Base-by-base conservation (phyloP, 495 filamentous ascomycete genomes). In the Aspergillus carlsbadensis region DNA sequence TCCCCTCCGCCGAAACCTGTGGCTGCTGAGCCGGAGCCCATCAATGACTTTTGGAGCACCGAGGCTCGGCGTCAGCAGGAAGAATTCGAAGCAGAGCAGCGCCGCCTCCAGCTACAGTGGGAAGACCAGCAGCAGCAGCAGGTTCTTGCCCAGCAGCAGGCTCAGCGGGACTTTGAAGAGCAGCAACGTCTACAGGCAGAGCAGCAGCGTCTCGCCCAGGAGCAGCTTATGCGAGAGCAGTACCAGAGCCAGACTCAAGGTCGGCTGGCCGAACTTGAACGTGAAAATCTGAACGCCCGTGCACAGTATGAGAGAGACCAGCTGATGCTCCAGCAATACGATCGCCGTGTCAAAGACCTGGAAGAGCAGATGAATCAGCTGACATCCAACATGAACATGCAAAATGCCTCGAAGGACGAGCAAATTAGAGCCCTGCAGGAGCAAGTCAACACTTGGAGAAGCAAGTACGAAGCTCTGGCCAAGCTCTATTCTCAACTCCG, bases 301-400 rank as follows among this genome's bases (percentile, higher is more conserved):
- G 91, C 92, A 6, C 94, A 98, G 70, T 96, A 96, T 67, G 91
- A 97, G 67, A 86, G 88, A n/a, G 90, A 98, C 70, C 92, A 98
- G 68, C 74, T 98, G 47, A 89, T 97, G 88, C 81, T 98, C 36
- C 88, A 97, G 74, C 93, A 98, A 65, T 98, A 97, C 68, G 94
- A 98, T 65, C 84, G 88, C 62, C 82, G 91, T 61, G 90, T 98
- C 59, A 97, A 96, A 77, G 87, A 90, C 41, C 75, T 98, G 31
- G 94, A 98, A 71, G 83, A 81, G 56, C 95, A 98, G 77, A 81
- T 98, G 64, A 71, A 78, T 48, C 86, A 93, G 59, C 78, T 96
- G 15, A 90, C 90, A 56, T 81, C 76, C 48, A 97, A 92, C 70
- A 86, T 88, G 61, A 86, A 89, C 26, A 85, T 96, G 71, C 94